Evolutionary conservation across 306 rosid genomes (phyloP).

Genomic region (Parietaria judaica): DNA sequence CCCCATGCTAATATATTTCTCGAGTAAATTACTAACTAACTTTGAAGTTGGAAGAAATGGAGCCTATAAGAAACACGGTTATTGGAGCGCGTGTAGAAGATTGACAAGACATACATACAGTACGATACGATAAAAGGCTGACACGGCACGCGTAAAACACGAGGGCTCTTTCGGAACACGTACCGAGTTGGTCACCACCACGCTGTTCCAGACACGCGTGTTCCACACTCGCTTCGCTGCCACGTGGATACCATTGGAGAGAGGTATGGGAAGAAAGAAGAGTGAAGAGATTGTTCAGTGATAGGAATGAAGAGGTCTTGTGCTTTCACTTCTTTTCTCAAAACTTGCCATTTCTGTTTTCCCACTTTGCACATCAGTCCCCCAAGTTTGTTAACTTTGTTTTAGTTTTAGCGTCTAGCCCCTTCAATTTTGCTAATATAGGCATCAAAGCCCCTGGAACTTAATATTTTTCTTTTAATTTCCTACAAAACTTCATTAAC

Average conservation of each 20-base stretch:
- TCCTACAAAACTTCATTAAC: no score
- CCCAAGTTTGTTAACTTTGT: no score
- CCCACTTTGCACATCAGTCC: no score
- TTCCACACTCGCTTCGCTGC: background rate
- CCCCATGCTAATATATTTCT: no score
- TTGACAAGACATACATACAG: slow-evolving; percentile 28
- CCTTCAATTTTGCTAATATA: no score
- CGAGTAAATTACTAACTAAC: no score
- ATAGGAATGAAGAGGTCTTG: background rate
- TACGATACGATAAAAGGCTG: slow-evolving; percentile 80
- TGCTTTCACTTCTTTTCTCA: background rate
- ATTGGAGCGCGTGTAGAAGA: slow-evolving; percentile 45
- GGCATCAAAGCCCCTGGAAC: no score
- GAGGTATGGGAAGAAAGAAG: background rate
- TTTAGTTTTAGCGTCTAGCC: no score
- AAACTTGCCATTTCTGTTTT: no score
- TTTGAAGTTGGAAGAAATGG: no score
- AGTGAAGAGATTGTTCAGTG: slow-evolving; percentile 7
- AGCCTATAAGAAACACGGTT: background rate
- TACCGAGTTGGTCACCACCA: background rate
- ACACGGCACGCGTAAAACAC: slow-evolving; percentile 60
- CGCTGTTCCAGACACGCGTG: background rate
- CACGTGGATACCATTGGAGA: background rate
- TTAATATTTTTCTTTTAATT: no score
- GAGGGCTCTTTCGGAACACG: slow-evolving; percentile 37